A percentile compares a stretch with the other conserved stretches of the same genome.
Evolutionary conservation across 345 rosid genomes (phyloP).

Genomic region (Balakata baccata): DNA sequence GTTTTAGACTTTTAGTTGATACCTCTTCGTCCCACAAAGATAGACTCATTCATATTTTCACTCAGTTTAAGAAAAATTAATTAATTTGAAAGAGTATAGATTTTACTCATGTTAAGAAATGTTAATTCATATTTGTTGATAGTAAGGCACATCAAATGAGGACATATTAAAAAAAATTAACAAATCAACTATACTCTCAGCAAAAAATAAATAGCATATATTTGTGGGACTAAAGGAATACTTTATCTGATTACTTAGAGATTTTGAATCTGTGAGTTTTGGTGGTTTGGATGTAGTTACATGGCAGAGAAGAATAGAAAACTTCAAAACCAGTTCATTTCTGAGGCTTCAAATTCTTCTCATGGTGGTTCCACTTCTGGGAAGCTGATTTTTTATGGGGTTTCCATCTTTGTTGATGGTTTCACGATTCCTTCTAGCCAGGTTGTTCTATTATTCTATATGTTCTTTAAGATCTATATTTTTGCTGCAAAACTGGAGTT

Average conservation of each 20-base stretch:
- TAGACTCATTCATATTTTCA: too few relatives aligned
- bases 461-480: background rate
- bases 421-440: constrained; percentile 86
- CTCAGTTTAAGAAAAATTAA: too few relatives aligned
- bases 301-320: constrained; percentile 79
- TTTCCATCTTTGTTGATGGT: constrained; percentile 91
- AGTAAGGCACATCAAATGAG: too few relatives aligned
- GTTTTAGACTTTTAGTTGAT: background rate
- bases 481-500: background rate
- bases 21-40: too few relatives aligned
- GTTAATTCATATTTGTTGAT: too few relatives aligned
- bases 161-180: too few relatives aligned
- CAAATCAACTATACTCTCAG: too few relatives aligned
- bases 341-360: constrained; percentile 54
- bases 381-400: constrained; percentile 68
- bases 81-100: too few relatives aligned
- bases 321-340: constrained; percentile 66
- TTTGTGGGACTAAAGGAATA: too few relatives aligned
- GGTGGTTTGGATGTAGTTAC: constrained; percentile 47
- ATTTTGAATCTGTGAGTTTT: constrained; percentile 13
- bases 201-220: too few relatives aligned
- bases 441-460: constrained; percentile 50
- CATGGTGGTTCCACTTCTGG: constrained; percentile 36
- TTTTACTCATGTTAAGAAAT: too few relatives aligned
- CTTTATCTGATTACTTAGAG: background rate